Conservation (phyloP, 2,329 filamentous ascomycete genomes). For the Calonectria ilicicola region DNA sequence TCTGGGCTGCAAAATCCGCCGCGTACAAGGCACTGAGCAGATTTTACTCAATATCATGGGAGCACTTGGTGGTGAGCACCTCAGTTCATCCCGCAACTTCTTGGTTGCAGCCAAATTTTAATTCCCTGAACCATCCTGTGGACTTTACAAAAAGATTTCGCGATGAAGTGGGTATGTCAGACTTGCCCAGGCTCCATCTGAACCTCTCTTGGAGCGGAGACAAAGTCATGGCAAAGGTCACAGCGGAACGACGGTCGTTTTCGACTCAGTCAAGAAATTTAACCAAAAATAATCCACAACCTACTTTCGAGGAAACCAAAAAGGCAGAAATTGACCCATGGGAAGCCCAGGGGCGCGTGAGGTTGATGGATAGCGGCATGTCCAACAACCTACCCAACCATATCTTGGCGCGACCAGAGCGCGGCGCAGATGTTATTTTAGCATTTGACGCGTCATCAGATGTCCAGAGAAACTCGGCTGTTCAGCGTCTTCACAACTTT, state of each 20-base stretch:
- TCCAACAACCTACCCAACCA: conserved; percentile 39
- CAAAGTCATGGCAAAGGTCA: conserved; percentile 12
- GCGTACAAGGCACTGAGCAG: conserved; percentile 2
- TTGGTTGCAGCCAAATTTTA: background rate
- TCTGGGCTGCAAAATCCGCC: background rate
- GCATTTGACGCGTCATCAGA: conserved; percentile 38
- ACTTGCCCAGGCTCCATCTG: background rate
- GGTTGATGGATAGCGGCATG: conserved; percentile 39
- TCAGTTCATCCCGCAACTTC: background rate
- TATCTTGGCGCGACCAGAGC: conserved; percentile 27
- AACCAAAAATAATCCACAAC: background rate
- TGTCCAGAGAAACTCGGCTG: conserved; percentile 28
- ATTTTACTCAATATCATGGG: conserved; percentile 7
- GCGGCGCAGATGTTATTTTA: conserved; percentile 30
- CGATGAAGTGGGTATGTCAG: background rate
- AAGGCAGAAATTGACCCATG: background rate
- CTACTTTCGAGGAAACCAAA: background rate
- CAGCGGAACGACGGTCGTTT: conserved; percentile 1
- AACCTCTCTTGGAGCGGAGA: conserved; percentile 15
- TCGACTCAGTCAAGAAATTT: background rate
- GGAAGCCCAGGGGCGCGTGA: conserved; percentile 35
- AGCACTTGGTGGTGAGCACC: conserved; percentile 2
- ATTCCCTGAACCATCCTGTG: background rate
- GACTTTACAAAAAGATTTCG: conserved; percentile 3
- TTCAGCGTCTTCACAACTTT: conserved; percentile 34